Base-by-base conservation (phyloP, 345 rosid species). In the Salix viminalis region DNA sequence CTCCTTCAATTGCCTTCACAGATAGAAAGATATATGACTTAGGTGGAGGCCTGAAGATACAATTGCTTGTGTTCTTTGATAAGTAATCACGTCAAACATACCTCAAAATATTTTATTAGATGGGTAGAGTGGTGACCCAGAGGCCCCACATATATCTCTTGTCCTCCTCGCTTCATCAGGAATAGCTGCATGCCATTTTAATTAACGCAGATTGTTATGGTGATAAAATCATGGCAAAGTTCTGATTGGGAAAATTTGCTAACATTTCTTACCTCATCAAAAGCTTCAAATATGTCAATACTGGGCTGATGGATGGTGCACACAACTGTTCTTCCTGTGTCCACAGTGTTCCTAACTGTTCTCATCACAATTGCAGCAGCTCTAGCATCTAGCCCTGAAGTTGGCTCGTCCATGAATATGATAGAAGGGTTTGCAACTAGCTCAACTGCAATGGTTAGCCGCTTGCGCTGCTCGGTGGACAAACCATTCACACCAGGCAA, bases 221-320 rank as follows among this genome's bases (percentile, higher is more conserved):
- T 23, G 64, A 70, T 37, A 34, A 37, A 44, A 7, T 13, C 2
- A 30, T 19, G 10, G 4, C 15, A 36, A 76, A 56, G 21, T 21
- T 4, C 11, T 5, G 34, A 24, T 23, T 9, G 19, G 9, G 16
- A 61, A 28, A 13, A 24, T 72, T 67, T 65, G 18, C n/a, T 34
- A 60, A 4, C 7, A 16, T 37, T 71, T 46, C 50, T 65, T 72
- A 91, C 98, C 94, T 92, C 98, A 79, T 94, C 97, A 48, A 94
- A 94, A 14, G 97, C 90, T 86, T 94, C 98, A 60, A 94, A 94
- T 37, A 94, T 89, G 81, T 94, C 97, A 0, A 94, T 92, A 74
- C 98, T 94, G 5, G 98, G 98, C 74, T 94, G 97, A 85, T 94
- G 97, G 67, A 94, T 94, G 48, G 97, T 94, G 89, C 98, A 94